Conservation (phyloP, 2,329 filamentous ascomycete species). For the Lasiodiplodia hormozganensis region DNA sequence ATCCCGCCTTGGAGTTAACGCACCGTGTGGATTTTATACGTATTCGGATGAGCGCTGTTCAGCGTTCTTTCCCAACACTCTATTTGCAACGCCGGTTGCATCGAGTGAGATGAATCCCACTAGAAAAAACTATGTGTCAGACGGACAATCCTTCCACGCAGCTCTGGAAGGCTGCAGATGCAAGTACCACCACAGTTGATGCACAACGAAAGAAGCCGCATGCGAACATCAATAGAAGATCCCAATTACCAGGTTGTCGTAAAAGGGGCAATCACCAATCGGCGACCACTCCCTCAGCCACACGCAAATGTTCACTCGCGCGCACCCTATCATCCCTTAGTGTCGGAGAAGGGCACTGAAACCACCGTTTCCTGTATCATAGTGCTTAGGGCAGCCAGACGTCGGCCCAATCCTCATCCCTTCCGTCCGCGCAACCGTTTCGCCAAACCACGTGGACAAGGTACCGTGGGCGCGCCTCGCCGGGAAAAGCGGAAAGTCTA, state of each 20-base stretch:
- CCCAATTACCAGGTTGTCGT: background rate
- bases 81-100: background rate
- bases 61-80: background rate
- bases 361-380: background rate
- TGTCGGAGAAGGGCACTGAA: background rate
- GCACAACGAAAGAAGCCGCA: background rate
- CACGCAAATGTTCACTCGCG: background rate
- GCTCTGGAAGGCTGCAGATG: background rate
- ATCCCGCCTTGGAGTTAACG: background rate
- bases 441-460: background rate
- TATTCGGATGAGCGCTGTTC: background rate
- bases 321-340: background rate
- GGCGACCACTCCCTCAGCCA: background rate
- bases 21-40: background rate
- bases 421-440: background rate
- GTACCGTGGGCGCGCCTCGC: background rate
- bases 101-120: background rate
- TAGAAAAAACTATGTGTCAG: background rate
- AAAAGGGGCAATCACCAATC: background rate
- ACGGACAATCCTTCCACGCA: background rate
- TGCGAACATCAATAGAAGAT: background rate
- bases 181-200: background rate
- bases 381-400: constrained; percentile 8
- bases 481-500: background rate
- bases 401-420: background rate